These are phyloP conservation scores for Achaetomium macrosporum DNA, from an alignment of 2,329 filamentous ascomycete genomes.

Conservation along the genomic window DNA sequence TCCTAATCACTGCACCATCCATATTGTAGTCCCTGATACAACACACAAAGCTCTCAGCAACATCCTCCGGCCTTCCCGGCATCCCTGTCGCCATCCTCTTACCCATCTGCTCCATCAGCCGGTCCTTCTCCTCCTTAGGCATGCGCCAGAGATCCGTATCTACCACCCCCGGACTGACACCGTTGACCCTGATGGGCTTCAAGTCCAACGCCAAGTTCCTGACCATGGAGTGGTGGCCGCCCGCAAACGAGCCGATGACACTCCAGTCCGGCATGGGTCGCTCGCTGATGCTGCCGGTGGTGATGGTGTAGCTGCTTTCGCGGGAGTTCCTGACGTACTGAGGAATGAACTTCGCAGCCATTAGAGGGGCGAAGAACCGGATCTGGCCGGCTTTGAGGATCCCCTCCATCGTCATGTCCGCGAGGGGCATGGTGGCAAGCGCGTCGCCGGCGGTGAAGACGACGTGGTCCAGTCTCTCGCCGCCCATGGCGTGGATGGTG, in stretches of 20 bases:
- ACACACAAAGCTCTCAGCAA: too few species aligned
- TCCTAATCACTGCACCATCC: too few species aligned
- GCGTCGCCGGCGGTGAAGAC: background rate
- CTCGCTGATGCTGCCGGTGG: background rate
- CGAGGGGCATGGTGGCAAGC: background rate
- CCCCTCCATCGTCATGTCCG: background rate
- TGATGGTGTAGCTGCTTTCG: background rate
- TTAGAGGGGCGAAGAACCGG: background rate
- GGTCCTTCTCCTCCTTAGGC: too few species aligned
- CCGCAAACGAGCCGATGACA: background rate
- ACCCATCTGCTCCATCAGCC: too few species aligned
- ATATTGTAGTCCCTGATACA: too few species aligned
- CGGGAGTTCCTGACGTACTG: background rate
- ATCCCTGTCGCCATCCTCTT: too few species aligned
- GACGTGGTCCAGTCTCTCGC: background rate
- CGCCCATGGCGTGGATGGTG: background rate
- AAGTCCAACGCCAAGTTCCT: background rate
- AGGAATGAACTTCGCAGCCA: background rate
- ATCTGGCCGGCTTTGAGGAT: background rate
- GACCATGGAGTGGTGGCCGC: background rate
- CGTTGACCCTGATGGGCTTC: background rate
- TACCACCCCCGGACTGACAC: background rate
- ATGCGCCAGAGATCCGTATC: background rate
- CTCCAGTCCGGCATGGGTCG: background rate
- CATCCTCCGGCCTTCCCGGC: too few species aligned